A percentile compares a stretch with the other conserved stretches of the same genome.
phyloP scores from a whole-genome alignment of 441 rosid genomes.

The Corymbia citriodora region DNA sequence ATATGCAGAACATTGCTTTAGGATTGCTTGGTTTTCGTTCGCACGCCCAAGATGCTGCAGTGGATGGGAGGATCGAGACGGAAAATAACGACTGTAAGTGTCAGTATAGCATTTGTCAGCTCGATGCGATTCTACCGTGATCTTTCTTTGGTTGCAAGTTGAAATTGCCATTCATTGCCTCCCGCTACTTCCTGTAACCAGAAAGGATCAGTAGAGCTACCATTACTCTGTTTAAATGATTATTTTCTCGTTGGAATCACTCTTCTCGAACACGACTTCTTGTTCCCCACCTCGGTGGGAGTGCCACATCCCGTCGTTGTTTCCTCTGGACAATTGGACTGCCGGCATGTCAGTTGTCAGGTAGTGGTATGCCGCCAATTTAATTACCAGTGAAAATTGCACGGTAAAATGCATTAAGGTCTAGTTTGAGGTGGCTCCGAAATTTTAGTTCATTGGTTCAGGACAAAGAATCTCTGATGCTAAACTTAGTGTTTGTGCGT shows the following conservation, averaged over 20 bases:
- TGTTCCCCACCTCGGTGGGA: neutral
- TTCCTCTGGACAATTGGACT: neutral
- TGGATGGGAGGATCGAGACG: slow-evolving; percentile 97
- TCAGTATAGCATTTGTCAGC: neutral
- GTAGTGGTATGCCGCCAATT: neutral
- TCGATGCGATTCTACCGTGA: neutral
- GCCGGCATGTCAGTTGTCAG: neutral
- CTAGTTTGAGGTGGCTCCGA: neutral
- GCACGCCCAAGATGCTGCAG: slow-evolving; percentile 45
- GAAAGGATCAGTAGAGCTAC: neutral
- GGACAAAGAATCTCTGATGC: neutral
- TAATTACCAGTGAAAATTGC: neutral
- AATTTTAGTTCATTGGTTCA: neutral
- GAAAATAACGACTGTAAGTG: slow-evolving; percentile 66
- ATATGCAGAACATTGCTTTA: neutral
- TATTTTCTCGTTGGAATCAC: neutral
- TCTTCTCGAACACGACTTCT: neutral
- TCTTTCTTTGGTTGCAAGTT: neutral
- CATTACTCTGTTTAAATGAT: neutral
- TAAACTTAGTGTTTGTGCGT: neutral
- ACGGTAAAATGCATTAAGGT: neutral
- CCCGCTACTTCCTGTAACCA: neutral
- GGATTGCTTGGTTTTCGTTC: neutral
- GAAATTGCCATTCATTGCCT: neutral
- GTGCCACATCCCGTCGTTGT: neutral